A percentile compares a stretch with the other conserved stretches of the same genome.
Evolutionary conservation across 345 rosid genomes (phyloP).

Genomic region (Arabidopsis suecica): DNA sequence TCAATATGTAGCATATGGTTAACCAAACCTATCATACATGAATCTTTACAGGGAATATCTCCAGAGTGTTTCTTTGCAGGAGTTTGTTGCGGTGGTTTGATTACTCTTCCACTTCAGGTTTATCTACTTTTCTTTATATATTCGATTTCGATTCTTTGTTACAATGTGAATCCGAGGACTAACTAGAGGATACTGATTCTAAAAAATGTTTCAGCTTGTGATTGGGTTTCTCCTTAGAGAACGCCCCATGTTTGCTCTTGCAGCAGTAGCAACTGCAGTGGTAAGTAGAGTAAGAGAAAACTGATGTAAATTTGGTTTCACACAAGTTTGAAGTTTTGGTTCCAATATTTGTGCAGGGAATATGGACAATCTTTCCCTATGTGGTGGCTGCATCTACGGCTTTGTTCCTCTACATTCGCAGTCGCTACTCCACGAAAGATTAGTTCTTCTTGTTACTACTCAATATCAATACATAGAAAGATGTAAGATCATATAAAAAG

Average conservation of each 20-base stretch:
- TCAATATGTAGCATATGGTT: neutral
- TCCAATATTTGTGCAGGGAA: slow-evolving; percentile 55
- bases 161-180: neutral
- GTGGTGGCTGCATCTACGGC: slow-evolving; percentile 75
- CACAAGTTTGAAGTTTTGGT: slow-evolving; percentile 14
- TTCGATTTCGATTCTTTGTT: neutral
- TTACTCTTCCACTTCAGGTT: slow-evolving; percentile 90
- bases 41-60: slow-evolving; percentile 69
- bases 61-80: slow-evolving; percentile 89
- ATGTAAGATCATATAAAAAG: slow-evolving; percentile 4
- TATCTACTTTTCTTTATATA: neutral
- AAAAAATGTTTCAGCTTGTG: slow-evolving; percentile 54
- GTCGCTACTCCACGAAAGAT: slow-evolving; percentile 29
- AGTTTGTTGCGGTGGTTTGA: slow-evolving; percentile 89
- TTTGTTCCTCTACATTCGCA: slow-evolving; percentile 53
- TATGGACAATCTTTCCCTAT: slow-evolving; percentile 83
- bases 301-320: slow-evolving; percentile 18
- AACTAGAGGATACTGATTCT: slow-evolving; percentile 1
- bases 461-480: slow-evolving; percentile 14
- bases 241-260: slow-evolving; percentile 74
- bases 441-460: slow-evolving; percentile 8
- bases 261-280: slow-evolving; percentile 83
- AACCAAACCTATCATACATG: neutral
- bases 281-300: slow-evolving; percentile 45
- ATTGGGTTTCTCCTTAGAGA: slow-evolving; percentile 80